A percentile compares a stretch with the other conserved stretches of the same genome.
Evolutionary conservation across 129 eudicot species (phyloP).

Genomic region (Flaveria ramosissima): DNA sequence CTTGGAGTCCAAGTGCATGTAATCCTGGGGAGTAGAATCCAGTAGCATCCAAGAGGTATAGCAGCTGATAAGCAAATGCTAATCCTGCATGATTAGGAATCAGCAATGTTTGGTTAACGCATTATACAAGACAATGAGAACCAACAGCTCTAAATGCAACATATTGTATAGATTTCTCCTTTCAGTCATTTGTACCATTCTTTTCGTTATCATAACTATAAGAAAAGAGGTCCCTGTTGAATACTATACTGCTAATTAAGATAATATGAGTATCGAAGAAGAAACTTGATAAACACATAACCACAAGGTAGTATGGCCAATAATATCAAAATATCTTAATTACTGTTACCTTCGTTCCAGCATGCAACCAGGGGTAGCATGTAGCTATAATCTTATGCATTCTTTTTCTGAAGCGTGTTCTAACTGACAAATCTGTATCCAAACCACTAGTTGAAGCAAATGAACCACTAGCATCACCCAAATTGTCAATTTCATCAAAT

Average conservation of each 20-base stretch:
- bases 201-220: conserved; percentile 7
- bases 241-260: neutral
- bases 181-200: neutral
- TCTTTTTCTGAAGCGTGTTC: conserved; percentile 54
- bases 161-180: neutral
- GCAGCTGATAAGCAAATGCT: conserved; percentile 90
- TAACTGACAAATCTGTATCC: conserved; percentile 47
- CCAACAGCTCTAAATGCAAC: conserved; percentile 4
- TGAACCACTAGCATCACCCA: conserved; percentile 50
- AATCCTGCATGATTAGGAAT: conserved; percentile 59
- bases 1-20: conserved; percentile 93
- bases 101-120: conserved; percentile 20
- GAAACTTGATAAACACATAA: neutral
- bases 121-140: conserved; percentile 9
- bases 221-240: neutral
- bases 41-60: conserved; percentile 96
- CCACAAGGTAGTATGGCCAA: neutral
- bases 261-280: neutral
- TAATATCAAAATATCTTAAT: conserved; percentile 3
- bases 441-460: conserved; percentile 57
- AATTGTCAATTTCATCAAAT: conserved; percentile 53
- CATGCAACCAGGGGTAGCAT: conserved; percentile 97
- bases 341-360: conserved; percentile 85
- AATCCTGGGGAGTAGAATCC: conserved; percentile 94
- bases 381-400: conserved; percentile 65